Evolutionary conservation across 495 filamentous ascomycete genomes (phyloP).

Genomic region (Tuber magnatum): DNA sequence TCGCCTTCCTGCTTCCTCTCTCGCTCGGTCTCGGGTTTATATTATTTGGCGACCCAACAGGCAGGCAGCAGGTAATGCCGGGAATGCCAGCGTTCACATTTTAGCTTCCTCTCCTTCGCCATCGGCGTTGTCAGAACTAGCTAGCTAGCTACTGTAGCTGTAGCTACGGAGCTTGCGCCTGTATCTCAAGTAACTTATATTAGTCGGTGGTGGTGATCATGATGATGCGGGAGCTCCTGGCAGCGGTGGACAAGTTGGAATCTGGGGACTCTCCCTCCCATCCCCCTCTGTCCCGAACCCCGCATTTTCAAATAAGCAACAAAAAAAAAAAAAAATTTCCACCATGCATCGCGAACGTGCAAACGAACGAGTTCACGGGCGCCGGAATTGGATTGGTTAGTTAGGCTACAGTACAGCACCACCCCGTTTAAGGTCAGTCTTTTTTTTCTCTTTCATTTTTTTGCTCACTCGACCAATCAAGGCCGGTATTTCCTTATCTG

Average conservation of each 20-base stretch:
- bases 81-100: not conserved
- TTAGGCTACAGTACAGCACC: not conserved
- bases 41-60: not conserved
- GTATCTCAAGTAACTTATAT: no score
- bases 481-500: not conserved
- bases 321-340: not conserved
- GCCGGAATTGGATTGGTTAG: not conserved
- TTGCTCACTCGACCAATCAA: not conserved
- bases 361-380: not conserved
- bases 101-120: not conserved
- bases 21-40: not conserved
- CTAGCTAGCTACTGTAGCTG: not conserved
- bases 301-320: not conserved
- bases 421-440: not conserved
- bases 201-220: not conserved
- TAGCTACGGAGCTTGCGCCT: not conserved
- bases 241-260: not conserved
- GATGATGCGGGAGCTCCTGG: not conserved
- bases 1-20: not conserved
- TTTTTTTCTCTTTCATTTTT: not conserved
- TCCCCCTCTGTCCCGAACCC: not conserved
- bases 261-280: not conserved
- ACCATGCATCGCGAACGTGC: not conserved
- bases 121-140: not conserved
- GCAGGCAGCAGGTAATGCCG: not conserved